Conservation (phyloP, 2,329 filamentous ascomycete species). For the Cladosporium sp. region DNA sequence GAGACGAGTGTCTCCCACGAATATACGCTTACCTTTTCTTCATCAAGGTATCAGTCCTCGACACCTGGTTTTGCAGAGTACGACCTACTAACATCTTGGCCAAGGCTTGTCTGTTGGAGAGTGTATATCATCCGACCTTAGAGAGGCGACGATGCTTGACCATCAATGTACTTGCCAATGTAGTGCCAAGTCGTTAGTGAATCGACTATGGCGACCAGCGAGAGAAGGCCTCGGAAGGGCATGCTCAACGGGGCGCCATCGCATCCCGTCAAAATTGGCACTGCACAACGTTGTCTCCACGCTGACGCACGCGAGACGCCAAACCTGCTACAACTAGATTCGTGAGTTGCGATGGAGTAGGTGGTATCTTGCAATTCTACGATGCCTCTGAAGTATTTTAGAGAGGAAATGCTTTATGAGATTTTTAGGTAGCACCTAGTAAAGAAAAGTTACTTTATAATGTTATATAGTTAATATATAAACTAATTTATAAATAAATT, state of each 20-base stretch:
- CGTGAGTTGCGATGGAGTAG: too few relatives aligned
- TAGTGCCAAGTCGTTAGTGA: conserved; percentile 5
- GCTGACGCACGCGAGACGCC: background rate
- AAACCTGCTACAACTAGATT: too few relatives aligned
- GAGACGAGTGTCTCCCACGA: background rate
- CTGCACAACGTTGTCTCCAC: background rate
- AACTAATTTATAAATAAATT: too few relatives aligned
- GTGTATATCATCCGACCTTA: background rate
- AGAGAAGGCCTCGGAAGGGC: too few relatives aligned
- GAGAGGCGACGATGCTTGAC: background rate
- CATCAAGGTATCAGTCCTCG: conserved; percentile 8
- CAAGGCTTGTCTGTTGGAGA: conserved; percentile 1
- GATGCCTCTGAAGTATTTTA: too few relatives aligned
- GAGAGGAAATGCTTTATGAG: too few relatives aligned
- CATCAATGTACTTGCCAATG: conserved; percentile 2
- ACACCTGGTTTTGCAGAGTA: background rate
- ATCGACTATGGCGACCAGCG: too few relatives aligned
- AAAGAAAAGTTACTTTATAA: too few relatives aligned
- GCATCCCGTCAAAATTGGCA: conserved; percentile 3
- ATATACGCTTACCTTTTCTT: conserved; percentile 8
- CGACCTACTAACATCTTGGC: conserved; percentile 12
- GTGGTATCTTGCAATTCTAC: too few relatives aligned
- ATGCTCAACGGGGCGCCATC: background rate
- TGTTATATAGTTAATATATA: too few relatives aligned
- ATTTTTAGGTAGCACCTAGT: too few relatives aligned